phyloP scores from a whole-genome alignment of 495 filamentous ascomycete species.

The Aspergillus cristatus region DNA sequence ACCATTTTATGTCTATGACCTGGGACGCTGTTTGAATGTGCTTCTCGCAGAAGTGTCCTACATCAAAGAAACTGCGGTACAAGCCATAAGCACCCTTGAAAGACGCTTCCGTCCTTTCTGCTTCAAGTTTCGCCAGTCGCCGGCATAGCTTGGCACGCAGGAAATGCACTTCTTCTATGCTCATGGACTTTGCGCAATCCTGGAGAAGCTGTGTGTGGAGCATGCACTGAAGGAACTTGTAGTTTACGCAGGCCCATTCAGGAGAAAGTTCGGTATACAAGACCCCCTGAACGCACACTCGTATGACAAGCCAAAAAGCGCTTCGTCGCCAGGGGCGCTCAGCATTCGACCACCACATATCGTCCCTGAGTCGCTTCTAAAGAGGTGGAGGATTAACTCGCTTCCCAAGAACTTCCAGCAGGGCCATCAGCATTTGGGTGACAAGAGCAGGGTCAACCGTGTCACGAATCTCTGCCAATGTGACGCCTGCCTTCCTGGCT shows the following conservation, averaged over 20 bases:
- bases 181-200: slow-evolving; percentile 17
- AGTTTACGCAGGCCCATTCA: slow-evolving; percentile 37
- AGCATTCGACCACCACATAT: slow-evolving; percentile 38
- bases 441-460: slow-evolving; percentile 42
- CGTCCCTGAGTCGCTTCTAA: slow-evolving; percentile 51
- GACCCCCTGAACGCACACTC: slow-evolving; percentile 43
- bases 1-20: slow-evolving; percentile 14
- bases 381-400: slow-evolving; percentile 21
- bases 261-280: slow-evolving; percentile 34
- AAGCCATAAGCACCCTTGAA: too few relatives aligned
- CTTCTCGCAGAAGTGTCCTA: slow-evolving; percentile 15
- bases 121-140: slow-evolving; percentile 51
- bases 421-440: slow-evolving; percentile 36
- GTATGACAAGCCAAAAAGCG: slow-evolving; percentile 50
- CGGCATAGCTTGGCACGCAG: slow-evolving; percentile 49
- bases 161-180: slow-evolving; percentile 22
- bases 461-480: slow-evolving; percentile 28
- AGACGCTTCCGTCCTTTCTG: slow-evolving; percentile 25
- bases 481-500: slow-evolving; percentile 38
- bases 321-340: slow-evolving; percentile 47
- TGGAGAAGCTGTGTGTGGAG: slow-evolving; percentile 34
- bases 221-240: slow-evolving; percentile 48
- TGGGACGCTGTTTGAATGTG: slow-evolving; percentile 14
- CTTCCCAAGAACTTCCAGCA: slow-evolving; percentile 44
- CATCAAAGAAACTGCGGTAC: too few relatives aligned